Conservation (phyloP, 1,284 basidiomycete species). For the Apiotrichum akiyoshidainum region DNA sequence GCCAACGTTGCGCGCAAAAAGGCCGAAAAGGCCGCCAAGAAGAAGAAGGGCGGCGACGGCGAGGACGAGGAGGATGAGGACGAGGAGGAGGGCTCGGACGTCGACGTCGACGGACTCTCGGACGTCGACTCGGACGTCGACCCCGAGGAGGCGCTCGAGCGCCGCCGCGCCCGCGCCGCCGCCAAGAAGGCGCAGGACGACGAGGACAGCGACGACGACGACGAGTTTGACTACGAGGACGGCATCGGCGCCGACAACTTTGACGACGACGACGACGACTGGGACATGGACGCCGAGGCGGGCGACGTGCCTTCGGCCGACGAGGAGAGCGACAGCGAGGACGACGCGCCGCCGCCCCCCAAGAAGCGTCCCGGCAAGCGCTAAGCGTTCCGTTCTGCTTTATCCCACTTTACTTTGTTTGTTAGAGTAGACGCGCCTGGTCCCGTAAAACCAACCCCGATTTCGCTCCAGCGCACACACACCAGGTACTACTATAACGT, state of each 20-base stretch:
- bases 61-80: constrained; percentile 51
- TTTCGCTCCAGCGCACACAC: neutral
- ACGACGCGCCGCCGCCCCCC: constrained; percentile 27
- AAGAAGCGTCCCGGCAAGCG: constrained; percentile 18
- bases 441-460: neutral
- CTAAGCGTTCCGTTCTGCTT: neutral
- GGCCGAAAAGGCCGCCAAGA: constrained; percentile 46
- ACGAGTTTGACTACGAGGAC: constrained; percentile 47
- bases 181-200: constrained; percentile 31
- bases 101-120: constrained; percentile 51
- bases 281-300: constrained; percentile 50
- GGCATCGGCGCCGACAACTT: constrained; percentile 49
- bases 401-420: no score
- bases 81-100: constrained; percentile 46
- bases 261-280: constrained; percentile 55
- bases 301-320: constrained; percentile 53
- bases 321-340: constrained; percentile 36
- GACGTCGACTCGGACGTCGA: constrained; percentile 48
- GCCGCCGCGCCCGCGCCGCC: constrained; percentile 27
- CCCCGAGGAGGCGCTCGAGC: constrained; percentile 48
- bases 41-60: constrained; percentile 43
- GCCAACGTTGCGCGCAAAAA: constrained; percentile 80
- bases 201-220: constrained; percentile 45
- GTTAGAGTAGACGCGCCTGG: neutral
- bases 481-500: neutral